Conservation (phyloP, 768 basidiomycete genomes). For the Rhodotorula sphaerocarpa region DNA sequence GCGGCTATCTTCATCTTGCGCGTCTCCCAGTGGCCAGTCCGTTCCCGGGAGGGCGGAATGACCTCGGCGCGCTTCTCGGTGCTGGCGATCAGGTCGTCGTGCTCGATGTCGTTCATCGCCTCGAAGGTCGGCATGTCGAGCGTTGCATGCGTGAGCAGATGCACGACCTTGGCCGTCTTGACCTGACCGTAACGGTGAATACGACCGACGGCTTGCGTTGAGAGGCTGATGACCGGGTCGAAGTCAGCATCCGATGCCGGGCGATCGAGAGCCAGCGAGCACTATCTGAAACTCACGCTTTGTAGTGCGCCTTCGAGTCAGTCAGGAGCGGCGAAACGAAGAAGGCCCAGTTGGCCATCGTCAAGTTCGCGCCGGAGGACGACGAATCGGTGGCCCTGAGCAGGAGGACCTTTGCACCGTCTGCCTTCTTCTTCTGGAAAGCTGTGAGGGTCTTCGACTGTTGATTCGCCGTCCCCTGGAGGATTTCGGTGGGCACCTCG, state of each 20-base stretch:
- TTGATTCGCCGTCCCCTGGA: constrained; percentile 70
- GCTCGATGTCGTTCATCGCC: constrained; percentile 18
- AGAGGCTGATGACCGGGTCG: not conserved
- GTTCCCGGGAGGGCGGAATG: not conserved
- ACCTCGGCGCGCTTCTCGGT: not conserved
- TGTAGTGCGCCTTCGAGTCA: constrained; percentile 70
- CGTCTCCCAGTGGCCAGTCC: not conserved
- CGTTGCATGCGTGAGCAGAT: constrained; percentile 74
- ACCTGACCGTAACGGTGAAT: constrained; percentile 70
- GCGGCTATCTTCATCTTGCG: constrained; percentile 1
- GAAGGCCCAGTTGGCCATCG: constrained; percentile 85
- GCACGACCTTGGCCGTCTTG: constrained; percentile 70
- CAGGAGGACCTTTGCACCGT: constrained; percentile 60
- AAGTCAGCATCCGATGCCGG: constrained; percentile 43
- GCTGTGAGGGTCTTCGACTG: constrained; percentile 63
- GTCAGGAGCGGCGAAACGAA: constrained; percentile 88
- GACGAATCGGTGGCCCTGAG: constrained; percentile 91
- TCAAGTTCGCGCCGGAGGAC: constrained; percentile 75
- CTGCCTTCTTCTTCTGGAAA: constrained; percentile 69
- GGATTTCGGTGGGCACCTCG: constrained; percentile 52
- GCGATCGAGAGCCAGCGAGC: constrained; percentile 42
- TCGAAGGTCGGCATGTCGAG: constrained; percentile 76
- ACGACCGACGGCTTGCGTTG: constrained; percentile 44
- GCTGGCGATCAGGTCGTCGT: not conserved
- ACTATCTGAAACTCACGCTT: constrained; percentile 50